Base-by-base conservation (phyloP, 257 asterid species). In the Osmanthus fragrans region DNA sequence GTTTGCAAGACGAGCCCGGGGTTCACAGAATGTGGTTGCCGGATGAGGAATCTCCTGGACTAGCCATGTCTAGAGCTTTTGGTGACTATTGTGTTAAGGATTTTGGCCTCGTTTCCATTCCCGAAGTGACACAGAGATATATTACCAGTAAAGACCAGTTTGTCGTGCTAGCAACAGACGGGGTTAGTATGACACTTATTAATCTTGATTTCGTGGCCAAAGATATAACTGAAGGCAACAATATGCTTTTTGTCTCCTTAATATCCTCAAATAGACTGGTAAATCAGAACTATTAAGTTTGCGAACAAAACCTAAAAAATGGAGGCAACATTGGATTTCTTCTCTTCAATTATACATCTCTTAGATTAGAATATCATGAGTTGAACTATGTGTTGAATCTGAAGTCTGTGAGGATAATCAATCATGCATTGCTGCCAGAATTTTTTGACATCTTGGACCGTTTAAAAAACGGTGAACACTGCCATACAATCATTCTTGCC, bases 1-100 rank as follows among this genome's bases (percentile, higher is more conserved):
- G 97, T 84, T 80, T 91, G 70, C 75, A 85, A 0, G 99, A 95
- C 42, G 99, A 95, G 85, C 89, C 97, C 0, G 99, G 99, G 68
- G 92, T 93, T 69, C 88, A 90, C 72, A 83, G 99, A 75, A 85
- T 95, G 75, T 95, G 99, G 99, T 84, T 91, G 84, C 99, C 99
- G 0, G 84, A 93, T 13, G 88, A 82, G 30, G 91, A 92, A 37
- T 85, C 96, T 32, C 99, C 99, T 16, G 99, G 99, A 32, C 90
- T 95, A 29, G 98, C 99, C 21, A 95, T 95, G 98, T 95, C 99
- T 39, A 83, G 99, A 82, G 99, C 99, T 18, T 93, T 93, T 11
- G 99, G 99, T 8, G 99, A 95, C 86, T 91, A 87, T 80, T 89
- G 99, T 27, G 86, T 91, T 10, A 95, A 95, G 82, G 90, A 87